Conservation (phyloP, 129 eudicot species). For the Escallonia rubra region DNA sequence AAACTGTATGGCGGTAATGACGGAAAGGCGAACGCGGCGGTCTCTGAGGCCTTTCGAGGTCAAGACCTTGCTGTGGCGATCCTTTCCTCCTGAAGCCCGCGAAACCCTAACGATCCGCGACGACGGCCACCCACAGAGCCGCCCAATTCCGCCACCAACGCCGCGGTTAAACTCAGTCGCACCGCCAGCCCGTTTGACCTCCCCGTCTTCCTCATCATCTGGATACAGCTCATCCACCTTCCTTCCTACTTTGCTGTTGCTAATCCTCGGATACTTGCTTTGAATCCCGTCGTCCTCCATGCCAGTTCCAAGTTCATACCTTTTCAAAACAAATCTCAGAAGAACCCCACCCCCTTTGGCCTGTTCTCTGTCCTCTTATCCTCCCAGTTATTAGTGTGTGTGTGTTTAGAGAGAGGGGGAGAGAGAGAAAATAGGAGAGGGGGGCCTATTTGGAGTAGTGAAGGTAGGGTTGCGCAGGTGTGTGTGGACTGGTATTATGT, state of each 20-base stretch:
- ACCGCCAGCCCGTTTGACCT: conserved; percentile 4
- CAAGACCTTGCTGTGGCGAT: conserved; percentile 85
- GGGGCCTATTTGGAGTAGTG: conserved; percentile 11
- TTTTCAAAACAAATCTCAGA: conserved; percentile 10
- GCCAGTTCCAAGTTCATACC: conserved; percentile 47
- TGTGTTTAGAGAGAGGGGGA: conserved; percentile 12
- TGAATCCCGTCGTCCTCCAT: conserved; percentile 87
- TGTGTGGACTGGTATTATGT: conserved; percentile 12
- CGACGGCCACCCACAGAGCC: conserved; percentile 67
- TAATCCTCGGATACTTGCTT: conserved; percentile 51
- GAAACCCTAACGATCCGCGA: conserved; percentile 94
- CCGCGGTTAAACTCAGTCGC: not conserved
- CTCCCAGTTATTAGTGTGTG: conserved; percentile 14
- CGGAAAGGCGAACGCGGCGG: conserved; percentile 76
- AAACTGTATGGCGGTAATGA: conserved; percentile 79
- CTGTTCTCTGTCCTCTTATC: conserved; percentile 8
- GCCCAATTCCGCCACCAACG: conserved; percentile 28
- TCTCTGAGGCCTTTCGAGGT: conserved; percentile 83
- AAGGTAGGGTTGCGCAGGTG: conserved; percentile 16
- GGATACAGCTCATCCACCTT: conserved; percentile 21
- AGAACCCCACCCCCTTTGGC: conserved; percentile 14
- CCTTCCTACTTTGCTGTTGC: conserved; percentile 25
- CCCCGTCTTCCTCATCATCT: conserved; percentile 31
- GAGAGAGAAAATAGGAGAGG: no score
- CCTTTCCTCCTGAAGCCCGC: conserved; percentile 91